Conservation (phyloP, 805 yeast genomes). For the Candida glaebosa region DNA sequence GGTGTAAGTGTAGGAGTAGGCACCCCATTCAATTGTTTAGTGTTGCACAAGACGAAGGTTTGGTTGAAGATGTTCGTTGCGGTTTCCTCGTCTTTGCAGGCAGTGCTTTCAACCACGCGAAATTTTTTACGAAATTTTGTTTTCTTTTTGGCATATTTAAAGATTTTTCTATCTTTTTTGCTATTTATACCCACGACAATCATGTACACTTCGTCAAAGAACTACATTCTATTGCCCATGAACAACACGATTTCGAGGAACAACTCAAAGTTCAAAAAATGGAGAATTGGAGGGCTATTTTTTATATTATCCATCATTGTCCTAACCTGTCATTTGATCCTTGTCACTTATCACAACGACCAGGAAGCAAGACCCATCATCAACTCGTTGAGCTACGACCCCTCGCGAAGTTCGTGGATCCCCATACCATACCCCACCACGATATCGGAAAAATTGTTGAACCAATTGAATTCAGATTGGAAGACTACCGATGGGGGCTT, state of each 20-base stretch:
- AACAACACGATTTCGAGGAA: neutral
- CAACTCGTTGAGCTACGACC: neutral
- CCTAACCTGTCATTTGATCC: neutral
- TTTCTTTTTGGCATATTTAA: too few relatives aligned
- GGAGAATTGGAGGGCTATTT: neutral
- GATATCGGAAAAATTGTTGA: neutral
- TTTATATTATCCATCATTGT: neutral
- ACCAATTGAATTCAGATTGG: slow-evolving; percentile 26
- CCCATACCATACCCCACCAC: neutral
- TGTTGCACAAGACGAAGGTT: too few relatives aligned
- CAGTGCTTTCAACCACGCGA: too few relatives aligned
- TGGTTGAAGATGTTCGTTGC: too few relatives aligned
- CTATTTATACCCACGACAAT: neutral
- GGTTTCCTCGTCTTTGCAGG: too few relatives aligned
- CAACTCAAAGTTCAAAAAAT: neutral
- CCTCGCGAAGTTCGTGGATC: slow-evolving; percentile 1
- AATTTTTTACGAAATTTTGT: too few relatives aligned
- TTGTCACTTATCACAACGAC: neutral
- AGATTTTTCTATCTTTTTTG: neutral
- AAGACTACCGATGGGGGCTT: slow-evolving; percentile 23
- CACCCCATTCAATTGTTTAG: too few relatives aligned
- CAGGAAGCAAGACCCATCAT: slow-evolving; percentile 1
- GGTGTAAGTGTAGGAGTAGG: too few relatives aligned
- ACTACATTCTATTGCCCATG: neutral
- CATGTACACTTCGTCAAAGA: neutral